Conservation (phyloP, 2,329 filamentous ascomycete species). For the Diplodia corticola region DNA sequence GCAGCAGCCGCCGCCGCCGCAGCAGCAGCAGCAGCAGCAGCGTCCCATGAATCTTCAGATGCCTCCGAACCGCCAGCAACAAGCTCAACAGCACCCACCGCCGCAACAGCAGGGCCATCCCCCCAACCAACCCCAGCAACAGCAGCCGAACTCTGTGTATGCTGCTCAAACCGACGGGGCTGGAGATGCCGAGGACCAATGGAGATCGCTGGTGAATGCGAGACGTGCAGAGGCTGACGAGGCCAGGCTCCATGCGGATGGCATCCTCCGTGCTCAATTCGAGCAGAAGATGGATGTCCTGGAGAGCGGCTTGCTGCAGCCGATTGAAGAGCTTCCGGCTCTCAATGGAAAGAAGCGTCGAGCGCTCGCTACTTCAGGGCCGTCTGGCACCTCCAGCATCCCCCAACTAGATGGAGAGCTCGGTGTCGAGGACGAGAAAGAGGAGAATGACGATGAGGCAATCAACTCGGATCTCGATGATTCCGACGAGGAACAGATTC, state of each 20-base stretch:
- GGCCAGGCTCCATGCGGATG: slow-evolving; percentile 60
- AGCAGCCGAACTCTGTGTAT: slow-evolving; percentile 43
- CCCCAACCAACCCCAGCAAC: slow-evolving; percentile 38
- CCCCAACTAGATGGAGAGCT: slow-evolving; percentile 55
- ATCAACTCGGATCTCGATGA: slow-evolving; percentile 99
- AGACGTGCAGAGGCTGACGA: slow-evolving; percentile 54
- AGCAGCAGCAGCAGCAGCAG: slow-evolving; percentile 25
- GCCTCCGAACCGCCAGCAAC: slow-evolving; percentile 24
- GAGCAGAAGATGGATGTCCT: slow-evolving; percentile 65
- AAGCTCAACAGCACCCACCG: slow-evolving; percentile 36
- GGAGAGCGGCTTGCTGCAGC: slow-evolving; percentile 76
- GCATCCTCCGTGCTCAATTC: slow-evolving; percentile 68
- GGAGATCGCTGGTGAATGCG: slow-evolving; percentile 60
- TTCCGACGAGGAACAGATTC: slow-evolving; percentile 76
- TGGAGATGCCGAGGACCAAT: slow-evolving; percentile 59
- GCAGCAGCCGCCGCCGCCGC: slow-evolving; percentile 1
- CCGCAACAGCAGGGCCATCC: slow-evolving; percentile 44
- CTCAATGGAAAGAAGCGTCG: slow-evolving; percentile 51
- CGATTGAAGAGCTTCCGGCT: slow-evolving; percentile 59
- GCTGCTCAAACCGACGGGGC: slow-evolving; percentile 76
- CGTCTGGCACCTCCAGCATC: slow-evolving; percentile 29
- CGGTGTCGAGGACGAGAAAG: slow-evolving; percentile 56
- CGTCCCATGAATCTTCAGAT: slow-evolving; percentile 21
- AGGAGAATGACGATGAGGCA: slow-evolving; percentile 76
- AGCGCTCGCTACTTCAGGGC: slow-evolving; percentile 25